Base-by-base conservation (phyloP, 1,139 yeast genomes). In the Kazachstania sp. region DNA sequence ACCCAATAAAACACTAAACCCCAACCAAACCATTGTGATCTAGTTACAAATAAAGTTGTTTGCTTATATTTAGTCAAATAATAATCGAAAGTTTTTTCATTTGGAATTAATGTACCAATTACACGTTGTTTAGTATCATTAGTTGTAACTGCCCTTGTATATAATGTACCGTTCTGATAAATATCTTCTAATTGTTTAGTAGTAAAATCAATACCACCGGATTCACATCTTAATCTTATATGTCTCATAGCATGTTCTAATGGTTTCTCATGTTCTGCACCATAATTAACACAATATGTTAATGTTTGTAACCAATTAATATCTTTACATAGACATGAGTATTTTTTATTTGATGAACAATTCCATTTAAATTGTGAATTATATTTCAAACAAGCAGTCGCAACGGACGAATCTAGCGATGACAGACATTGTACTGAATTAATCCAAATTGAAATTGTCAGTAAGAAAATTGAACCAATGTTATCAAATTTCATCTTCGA, bases 21-120 rank as follows among this genome's bases (percentile, higher is more conserved):
- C 70, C 72, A 71, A 11, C 71, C 71, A 48, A 66, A 65, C 58
- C 70, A 67, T 51, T 70, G 71, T 15, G 72, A 64, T 42, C 67
- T 59, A 15, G 60, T 41, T 8, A 66, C 64, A 34, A 60, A 60
- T 16, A 54, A 47, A 11, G 63, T 59, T 29, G 51, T 59, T 44
- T 68, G 67, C 45, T 66, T 61, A 50, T 69, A 69, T 7, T 68
- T 63, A 7, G 53, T 45, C 46, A 66, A 68, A 47, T 60, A 65
- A 13, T 52, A 23, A 35, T 41, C 56, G 47, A 63, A 70, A 16
- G 55, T 61, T 0, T 65, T 58, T 26, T 54, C 52, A 41, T 66
- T 59, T 4, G 67, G 66, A 15, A 46, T 48, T 30, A 71, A 44
- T 1, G 73, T 69, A 23, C 65, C 64, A 29, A 50, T 39, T 1